A percentile compares a stretch with the other conserved stretches of the same genome.
Conservation (phyloP, 208 protist genomes). For the Crithidia fasciculata region DNA sequence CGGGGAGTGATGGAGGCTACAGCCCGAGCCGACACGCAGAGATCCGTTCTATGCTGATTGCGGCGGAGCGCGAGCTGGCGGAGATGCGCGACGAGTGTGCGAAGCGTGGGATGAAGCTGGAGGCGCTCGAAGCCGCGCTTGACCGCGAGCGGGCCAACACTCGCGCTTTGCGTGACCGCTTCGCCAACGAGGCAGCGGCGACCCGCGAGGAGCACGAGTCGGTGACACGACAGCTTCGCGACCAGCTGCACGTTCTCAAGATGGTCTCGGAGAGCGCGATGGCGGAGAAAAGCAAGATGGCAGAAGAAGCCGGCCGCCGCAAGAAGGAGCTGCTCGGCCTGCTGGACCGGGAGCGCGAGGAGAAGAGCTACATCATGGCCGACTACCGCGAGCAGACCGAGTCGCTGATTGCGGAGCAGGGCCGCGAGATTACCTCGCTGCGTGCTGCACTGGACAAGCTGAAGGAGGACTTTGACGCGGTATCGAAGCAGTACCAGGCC, state of each 20-base stretch:
- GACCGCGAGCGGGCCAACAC: slow-evolving; percentile 57
- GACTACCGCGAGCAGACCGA: slow-evolving; percentile 91
- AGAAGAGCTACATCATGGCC: slow-evolving; percentile 88
- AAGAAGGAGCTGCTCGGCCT: slow-evolving; percentile 77
- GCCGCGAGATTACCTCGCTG: slow-evolving; percentile 79
- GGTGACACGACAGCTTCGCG: slow-evolving; percentile 72
- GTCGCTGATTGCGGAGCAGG: slow-evolving; percentile 85
- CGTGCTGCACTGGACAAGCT: slow-evolving; percentile 56
- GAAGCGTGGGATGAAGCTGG: slow-evolving; percentile 49
- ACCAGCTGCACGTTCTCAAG: slow-evolving; percentile 84
- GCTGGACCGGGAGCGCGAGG: slow-evolving; percentile 81
- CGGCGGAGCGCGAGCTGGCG: slow-evolving; percentile 72
- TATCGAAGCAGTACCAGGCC: slow-evolving; percentile 48
- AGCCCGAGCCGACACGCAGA: slow-evolving; percentile 49
- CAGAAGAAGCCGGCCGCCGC: slow-evolving; percentile 63
- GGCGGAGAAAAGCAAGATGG: slow-evolving; percentile 66
- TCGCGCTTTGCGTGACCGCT: slow-evolving; percentile 44
- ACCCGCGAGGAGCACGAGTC: slow-evolving; percentile 65
- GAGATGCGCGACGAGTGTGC: slow-evolving; percentile 67
- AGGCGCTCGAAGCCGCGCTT: slow-evolving; percentile 61
- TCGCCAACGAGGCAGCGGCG: slow-evolving; percentile 48
- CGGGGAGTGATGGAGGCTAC: slow-evolving; percentile 29
- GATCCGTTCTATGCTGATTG: slow-evolving; percentile 72
- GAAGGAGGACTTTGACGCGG: slow-evolving; percentile 53
- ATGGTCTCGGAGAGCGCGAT: slow-evolving; percentile 72